Conservation (phyloP, 495 filamentous ascomycete species). For the Xylaria longipes region DNA sequence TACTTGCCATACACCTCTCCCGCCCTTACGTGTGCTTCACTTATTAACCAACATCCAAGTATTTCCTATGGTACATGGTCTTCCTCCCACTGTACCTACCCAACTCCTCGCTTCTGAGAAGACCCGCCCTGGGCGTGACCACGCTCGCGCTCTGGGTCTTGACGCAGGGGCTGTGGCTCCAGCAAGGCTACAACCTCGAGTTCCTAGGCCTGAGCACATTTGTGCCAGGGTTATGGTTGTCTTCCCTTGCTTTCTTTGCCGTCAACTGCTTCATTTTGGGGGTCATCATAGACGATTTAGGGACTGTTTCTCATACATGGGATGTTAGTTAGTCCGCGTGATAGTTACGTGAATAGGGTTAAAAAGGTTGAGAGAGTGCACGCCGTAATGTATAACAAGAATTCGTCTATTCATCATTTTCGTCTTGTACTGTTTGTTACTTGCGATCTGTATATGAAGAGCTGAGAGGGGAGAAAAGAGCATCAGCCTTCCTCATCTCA, state of each 20-base stretch:
- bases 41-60: conserved; percentile 55
- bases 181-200: conserved; percentile 86
- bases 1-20: background rate
- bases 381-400: background rate
- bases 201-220: conserved; percentile 88
- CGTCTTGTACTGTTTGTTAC: conserved; percentile 10
- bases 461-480: background rate
- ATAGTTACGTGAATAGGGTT: background rate
- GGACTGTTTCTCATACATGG: conserved; percentile 20
- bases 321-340: background rate
- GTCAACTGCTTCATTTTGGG: conserved; percentile 89
- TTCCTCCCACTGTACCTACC: conserved; percentile 93
- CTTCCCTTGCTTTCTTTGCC: conserved; percentile 78
- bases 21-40: background rate
- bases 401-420: conserved; percentile 25
- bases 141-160: conserved; percentile 74
- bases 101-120: conserved; percentile 69
- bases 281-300: conserved; percentile 75
- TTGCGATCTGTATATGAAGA: conserved; percentile 15
- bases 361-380: background rate
- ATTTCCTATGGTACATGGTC: conserved; percentile 97
- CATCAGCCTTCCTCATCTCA: conserved; percentile 11
- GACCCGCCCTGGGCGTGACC: conserved; percentile 63
- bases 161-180: conserved; percentile 80
- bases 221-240: conserved; percentile 78